Conservation (phyloP, 1,284 basidiomycete species). For the Microbotryum scabiosae region DNA sequence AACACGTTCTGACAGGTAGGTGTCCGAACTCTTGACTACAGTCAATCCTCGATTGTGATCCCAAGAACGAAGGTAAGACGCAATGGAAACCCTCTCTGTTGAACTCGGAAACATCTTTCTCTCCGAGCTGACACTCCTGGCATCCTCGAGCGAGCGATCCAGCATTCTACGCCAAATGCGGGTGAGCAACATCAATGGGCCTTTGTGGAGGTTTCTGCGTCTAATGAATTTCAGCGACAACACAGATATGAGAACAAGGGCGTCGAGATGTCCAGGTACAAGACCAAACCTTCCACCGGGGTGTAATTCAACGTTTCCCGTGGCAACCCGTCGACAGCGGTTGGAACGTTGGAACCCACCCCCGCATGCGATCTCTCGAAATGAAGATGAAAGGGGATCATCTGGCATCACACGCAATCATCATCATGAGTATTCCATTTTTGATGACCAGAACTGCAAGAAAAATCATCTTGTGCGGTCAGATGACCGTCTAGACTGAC, state of each 20-base stretch:
- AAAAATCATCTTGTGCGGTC: no score
- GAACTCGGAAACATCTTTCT: background rate
- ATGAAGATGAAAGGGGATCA: no score
- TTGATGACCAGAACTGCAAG: no score
- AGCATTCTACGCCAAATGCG: conserved; percentile 98
- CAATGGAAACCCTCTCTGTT: conserved; percentile 27
- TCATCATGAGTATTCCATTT: no score
- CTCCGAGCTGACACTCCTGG: conserved; percentile 13
- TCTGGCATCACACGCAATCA: no score
- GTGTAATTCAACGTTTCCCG: no score
- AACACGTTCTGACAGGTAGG: background rate
- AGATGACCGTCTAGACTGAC: no score
- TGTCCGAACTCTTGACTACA: conserved; percentile 38
- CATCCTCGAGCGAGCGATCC: conserved; percentile 12
- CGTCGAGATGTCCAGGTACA: conserved; percentile 66
- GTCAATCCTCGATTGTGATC: conserved; percentile 91
- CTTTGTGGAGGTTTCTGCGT: background rate
- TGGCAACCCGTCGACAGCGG: no score
- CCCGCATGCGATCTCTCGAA: no score
- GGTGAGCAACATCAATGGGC: conserved; percentile 39
- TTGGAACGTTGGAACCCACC: no score
- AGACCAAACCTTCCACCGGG: no score
- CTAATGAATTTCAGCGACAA: background rate
- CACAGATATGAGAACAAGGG: conserved; percentile 47
- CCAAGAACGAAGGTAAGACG: conserved; percentile 74